Evolutionary conservation across 1,284 basidiomycete species (phyloP).

Genomic region (Pyrrhoderma lamaoense): DNA sequence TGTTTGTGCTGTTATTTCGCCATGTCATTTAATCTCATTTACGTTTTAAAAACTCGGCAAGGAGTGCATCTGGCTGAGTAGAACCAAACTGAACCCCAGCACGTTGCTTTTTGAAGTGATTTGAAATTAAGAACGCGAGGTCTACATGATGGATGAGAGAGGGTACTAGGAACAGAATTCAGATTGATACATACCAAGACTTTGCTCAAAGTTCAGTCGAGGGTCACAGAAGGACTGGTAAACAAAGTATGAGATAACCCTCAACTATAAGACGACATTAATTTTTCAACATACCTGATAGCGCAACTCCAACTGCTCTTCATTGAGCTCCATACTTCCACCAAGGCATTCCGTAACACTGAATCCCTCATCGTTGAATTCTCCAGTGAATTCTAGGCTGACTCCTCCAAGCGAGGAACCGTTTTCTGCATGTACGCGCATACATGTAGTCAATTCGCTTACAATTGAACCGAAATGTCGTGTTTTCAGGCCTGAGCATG

Average conservation of each 20-base stretch:
- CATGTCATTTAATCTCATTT: no score
- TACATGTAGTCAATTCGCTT: constrained; percentile 74
- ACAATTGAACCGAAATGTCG: constrained; percentile 90
- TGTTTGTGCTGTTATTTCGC: no score
- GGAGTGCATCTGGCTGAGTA: no score
- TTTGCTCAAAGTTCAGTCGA: constrained; percentile 76
- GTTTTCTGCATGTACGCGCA: constrained; percentile 71
- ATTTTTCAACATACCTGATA: constrained; percentile 48
- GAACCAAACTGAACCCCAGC: constrained; percentile 1
- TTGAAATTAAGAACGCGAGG: constrained; percentile 72
- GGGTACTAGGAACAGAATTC: not conserved
- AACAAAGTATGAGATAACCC: constrained; percentile 1
- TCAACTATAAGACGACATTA: no score
- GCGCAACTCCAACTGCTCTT: constrained; percentile 64
- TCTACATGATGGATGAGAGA: constrained; percentile 35
- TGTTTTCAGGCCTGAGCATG: constrained; percentile 75
- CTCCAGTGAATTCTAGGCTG: constrained; percentile 94
- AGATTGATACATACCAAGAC: constrained; percentile 50
- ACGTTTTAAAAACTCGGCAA: no score
- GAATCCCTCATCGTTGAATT: constrained; percentile 87
- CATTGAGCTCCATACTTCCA: constrained; percentile 73
- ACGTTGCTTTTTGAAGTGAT: constrained; percentile 62
- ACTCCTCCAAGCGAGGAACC: constrained; percentile 85
- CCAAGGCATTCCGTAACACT: constrained; percentile 84
- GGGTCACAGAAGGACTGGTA: constrained; percentile 68